phyloP scores from a whole-genome alignment of 148 eudicot species.

The Spergularia marina region DNA sequence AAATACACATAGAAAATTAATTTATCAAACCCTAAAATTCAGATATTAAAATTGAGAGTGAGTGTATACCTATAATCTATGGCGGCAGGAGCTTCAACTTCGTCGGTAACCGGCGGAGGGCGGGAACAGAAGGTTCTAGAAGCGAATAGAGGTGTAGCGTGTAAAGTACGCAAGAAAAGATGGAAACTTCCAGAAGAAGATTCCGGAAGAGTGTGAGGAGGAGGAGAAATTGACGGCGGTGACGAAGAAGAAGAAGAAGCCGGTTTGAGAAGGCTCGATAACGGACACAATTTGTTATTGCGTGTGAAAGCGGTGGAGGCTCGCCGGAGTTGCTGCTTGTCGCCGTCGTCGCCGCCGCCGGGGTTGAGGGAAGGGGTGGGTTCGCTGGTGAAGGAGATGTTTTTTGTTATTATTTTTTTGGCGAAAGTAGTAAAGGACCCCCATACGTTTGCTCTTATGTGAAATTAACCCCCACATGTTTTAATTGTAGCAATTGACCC shows the following conservation, averaged over 20 bases:
- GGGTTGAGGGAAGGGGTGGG: too few species aligned
- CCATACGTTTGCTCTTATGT: too few species aligned
- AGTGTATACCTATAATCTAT: constrained; percentile 51
- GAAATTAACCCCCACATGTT: too few species aligned
- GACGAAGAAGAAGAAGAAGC: constrained; percentile 1
- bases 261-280: constrained; percentile 30
- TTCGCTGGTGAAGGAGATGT: neutral
- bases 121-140: constrained; percentile 49
- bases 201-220: constrained; percentile 17
- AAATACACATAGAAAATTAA: neutral
- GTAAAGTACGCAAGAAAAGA: neutral
- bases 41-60: neutral
- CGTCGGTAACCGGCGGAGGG: constrained; percentile 32
- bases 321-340: constrained; percentile 12
- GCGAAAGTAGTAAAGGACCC: too few species aligned
- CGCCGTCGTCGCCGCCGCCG: neutral
- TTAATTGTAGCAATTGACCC: too few species aligned
- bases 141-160: neutral
- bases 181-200: constrained; percentile 8
- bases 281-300: constrained; percentile 12
- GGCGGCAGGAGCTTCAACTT: constrained; percentile 44
- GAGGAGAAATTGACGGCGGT: constrained; percentile 1
- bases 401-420: too few species aligned
- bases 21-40: neutral
- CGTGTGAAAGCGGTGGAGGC: constrained; percentile 10